phyloP scores from a whole-genome alignment of 192 early-diverging fungal genomes.

The Gigaspora rosea region DNA sequence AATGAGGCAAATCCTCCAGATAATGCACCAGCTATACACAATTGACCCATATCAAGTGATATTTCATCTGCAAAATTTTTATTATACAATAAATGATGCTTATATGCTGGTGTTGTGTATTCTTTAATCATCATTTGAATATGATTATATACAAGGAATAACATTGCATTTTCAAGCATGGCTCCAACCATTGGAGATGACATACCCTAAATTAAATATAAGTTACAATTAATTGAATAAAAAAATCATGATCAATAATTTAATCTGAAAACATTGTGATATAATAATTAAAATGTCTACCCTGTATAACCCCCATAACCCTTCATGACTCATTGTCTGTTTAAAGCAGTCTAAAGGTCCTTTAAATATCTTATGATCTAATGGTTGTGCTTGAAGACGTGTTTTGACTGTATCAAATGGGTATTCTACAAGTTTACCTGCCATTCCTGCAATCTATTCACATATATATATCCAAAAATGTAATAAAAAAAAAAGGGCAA shows the following conservation, averaged over 20 bases:
- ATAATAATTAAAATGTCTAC: constrained; percentile 54
- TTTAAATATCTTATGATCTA: too few species aligned
- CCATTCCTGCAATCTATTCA: constrained; percentile 85
- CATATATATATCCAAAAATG: too few species aligned
- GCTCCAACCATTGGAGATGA: too few species aligned
- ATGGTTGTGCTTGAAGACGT: too few species aligned
- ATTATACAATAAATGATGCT: constrained; percentile 7
- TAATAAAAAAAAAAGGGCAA: too few species aligned
- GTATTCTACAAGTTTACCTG: too few species aligned
- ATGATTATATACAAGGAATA: too few species aligned
- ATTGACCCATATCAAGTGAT: constrained; percentile 63
- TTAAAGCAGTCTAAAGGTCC: constrained; percentile 79
- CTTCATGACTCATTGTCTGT: constrained; percentile 76
- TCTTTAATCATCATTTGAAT: constrained; percentile 74
- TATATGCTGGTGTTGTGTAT: constrained; percentile 37
- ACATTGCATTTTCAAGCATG: too few species aligned
- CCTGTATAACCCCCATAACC: constrained; percentile 84
- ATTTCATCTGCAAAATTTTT: constrained; percentile 20
- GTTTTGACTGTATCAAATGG: too few species aligned
- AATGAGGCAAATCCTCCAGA: constrained; percentile 87
- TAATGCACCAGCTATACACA: constrained; percentile 79
- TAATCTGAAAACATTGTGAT: neutral
- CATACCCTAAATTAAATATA: too few species aligned
- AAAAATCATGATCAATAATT: constrained; percentile 72
- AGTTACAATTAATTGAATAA: too few species aligned